phyloP scores from a whole-genome alignment of 345 rosid species.

The Dovyalis caffra region DNA sequence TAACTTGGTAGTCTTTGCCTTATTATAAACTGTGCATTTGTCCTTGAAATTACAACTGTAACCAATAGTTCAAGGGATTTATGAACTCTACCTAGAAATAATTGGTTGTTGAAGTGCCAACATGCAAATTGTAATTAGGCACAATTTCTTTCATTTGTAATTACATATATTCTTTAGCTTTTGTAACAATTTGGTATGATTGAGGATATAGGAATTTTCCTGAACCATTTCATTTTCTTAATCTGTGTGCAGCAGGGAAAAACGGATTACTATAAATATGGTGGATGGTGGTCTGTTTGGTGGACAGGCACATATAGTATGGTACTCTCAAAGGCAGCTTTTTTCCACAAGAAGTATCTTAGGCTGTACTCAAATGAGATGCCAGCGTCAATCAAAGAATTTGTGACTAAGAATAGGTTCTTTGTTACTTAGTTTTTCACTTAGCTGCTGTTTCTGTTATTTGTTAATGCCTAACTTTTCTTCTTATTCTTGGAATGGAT shows the following conservation, averaged over 20 bases:
- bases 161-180: not conserved
- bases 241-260: conserved; percentile 54
- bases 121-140: conserved; percentile 2
- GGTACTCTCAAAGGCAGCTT: conserved; percentile 96
- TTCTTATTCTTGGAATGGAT: conserved; percentile 21
- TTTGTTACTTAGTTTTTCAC: not conserved
- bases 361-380: conserved; percentile 72
- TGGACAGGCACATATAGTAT: conserved; percentile 95
- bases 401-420: conserved; percentile 69
- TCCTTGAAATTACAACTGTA: not conserved
- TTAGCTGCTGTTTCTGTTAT: not conserved
- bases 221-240: not conserved
- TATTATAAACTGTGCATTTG: not conserved
- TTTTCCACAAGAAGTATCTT: conserved; percentile 93
- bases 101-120: not conserved
- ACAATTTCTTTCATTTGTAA: not conserved
- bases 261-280: conserved; percentile 48
- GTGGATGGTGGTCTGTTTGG: conserved; percentile 99
- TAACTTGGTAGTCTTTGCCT: not conserved
- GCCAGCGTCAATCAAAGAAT: conserved; percentile 80
- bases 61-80: not conserved
- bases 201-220: not conserved
- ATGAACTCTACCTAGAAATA: not conserved
- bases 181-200: not conserved
- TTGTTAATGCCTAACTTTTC: conserved; percentile 16